Conservation (phyloP, 2,329 filamentous ascomycete species). For the Sarocladiaceae sp. region DNA sequence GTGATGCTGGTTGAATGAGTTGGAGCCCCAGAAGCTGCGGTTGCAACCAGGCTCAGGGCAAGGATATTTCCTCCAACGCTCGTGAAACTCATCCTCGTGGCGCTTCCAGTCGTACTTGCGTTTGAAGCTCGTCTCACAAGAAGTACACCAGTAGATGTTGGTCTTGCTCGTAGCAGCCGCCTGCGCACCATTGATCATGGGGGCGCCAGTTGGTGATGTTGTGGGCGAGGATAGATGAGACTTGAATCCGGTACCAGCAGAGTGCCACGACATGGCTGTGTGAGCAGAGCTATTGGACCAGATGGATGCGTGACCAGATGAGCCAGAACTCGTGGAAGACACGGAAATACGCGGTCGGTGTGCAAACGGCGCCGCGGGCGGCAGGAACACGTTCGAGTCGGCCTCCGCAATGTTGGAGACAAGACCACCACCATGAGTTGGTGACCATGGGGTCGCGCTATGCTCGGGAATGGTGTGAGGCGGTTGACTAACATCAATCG, state of each 20-base stretch:
- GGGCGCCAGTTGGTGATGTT: constrained; percentile 19
- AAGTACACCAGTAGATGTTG: constrained; percentile 51
- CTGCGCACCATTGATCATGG: constrained; percentile 26
- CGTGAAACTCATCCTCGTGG: constrained; percentile 64
- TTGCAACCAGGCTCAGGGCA: constrained; percentile 59
- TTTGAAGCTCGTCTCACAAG: constrained; percentile 59
- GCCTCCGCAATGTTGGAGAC: neutral
- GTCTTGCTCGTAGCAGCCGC: constrained; percentile 27
- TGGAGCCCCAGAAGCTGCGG: constrained; percentile 61
- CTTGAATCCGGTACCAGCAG: constrained; percentile 16
- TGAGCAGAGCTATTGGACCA: constrained; percentile 36
- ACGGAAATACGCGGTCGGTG: constrained; percentile 40
- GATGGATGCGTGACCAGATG: constrained; percentile 41
- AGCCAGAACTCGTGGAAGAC: constrained; percentile 43
- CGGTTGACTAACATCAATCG: constrained; percentile 12
- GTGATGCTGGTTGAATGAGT: constrained; percentile 63
- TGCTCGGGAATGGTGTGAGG: constrained; percentile 4
- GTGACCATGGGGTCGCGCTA: constrained; percentile 4
- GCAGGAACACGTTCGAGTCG: constrained; percentile 21
- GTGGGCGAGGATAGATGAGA: constrained; percentile 21
- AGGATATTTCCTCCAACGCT: constrained; percentile 61
- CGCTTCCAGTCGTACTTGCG: constrained; percentile 65
- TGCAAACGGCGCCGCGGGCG: constrained; percentile 29
- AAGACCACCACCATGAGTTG: neutral
- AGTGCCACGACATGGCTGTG: constrained; percentile 35